These are phyloP conservation scores for Pestalotiopsis sp. DNA, from an alignment of 2,329 filamentous ascomycete species.

Conservation along the genomic window DNA sequence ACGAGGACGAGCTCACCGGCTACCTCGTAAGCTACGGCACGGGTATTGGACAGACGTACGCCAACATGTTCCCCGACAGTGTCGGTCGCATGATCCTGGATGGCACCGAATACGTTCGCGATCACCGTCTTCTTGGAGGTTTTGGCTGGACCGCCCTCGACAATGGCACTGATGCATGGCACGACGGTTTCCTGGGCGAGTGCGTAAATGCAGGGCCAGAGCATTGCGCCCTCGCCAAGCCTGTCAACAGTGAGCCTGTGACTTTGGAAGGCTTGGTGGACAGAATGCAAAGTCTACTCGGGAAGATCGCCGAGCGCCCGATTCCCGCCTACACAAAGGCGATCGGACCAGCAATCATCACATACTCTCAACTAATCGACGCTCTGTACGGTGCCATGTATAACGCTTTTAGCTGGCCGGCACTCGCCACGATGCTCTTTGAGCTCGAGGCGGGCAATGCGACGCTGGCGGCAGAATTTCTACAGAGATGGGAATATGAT, in stretches of 20 bases:
- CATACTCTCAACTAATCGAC: constrained; percentile 44
- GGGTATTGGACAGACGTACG: constrained; percentile 54
- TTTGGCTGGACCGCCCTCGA: constrained; percentile 51
- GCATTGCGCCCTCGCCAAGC: constrained; percentile 45
- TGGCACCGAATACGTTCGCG: constrained; percentile 48
- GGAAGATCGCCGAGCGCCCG: constrained; percentile 40
- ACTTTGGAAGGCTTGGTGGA: constrained; percentile 37
- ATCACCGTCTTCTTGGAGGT: constrained; percentile 47
- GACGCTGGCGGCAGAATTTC: constrained; percentile 40
- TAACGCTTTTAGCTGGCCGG: constrained; percentile 44
- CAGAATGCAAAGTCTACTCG: constrained; percentile 42
- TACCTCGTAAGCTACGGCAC: constrained; percentile 56
- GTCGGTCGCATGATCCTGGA: constrained; percentile 53
- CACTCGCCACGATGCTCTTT: constrained; percentile 41
- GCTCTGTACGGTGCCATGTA: constrained; percentile 46
- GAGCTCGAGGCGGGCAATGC: constrained; percentile 49
- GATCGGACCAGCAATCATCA: constrained; percentile 46
- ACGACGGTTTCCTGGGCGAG: constrained; percentile 52
- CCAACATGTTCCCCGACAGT: constrained; percentile 50
- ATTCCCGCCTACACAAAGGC: constrained; percentile 38
- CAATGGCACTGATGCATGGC: constrained; percentile 51
- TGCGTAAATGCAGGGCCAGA: constrained; percentile 50
- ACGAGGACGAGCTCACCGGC: constrained; percentile 49
- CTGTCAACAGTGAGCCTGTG: constrained; percentile 29
- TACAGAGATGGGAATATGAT: constrained; percentile 47